Conservation (phyloP, 116 monocot genomes). For the Posidonia oceanica region DNA sequence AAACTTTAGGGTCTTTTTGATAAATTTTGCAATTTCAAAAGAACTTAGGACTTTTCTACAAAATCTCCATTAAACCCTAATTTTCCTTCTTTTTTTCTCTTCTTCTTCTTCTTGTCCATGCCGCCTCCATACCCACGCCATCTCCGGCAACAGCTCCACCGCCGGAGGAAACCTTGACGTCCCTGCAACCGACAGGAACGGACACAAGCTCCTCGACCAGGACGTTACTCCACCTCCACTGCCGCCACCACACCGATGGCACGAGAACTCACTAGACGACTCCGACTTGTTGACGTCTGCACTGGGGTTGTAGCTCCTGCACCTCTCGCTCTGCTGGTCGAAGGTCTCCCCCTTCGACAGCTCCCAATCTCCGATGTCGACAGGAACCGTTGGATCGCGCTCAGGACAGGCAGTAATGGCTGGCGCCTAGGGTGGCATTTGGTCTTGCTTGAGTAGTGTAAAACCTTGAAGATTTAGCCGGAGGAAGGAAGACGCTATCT, state of each 20-base stretch:
- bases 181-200: too few relatives aligned
- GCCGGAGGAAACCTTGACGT: background rate
- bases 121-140: background rate
- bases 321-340: background rate
- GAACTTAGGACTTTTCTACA: too few relatives aligned
- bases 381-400: background rate
- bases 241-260: too few relatives aligned
- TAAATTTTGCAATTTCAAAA: too few relatives aligned
- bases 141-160: constrained; percentile 2
- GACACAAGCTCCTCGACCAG: constrained; percentile 1
- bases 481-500: too few relatives aligned
- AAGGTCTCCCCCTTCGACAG: constrained; percentile 4
- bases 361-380: background rate
- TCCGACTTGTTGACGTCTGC: constrained; percentile 50
- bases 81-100: constrained; percentile 14
- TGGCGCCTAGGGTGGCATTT: background rate
- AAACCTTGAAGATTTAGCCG: too few relatives aligned
- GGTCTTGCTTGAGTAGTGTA: too few relatives aligned
- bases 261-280: too few relatives aligned
- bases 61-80: too few relatives aligned
- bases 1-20: too few relatives aligned
- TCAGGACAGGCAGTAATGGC: too few relatives aligned
- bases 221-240: background rate
- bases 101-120: background rate
- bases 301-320: constrained; percentile 68